A percentile compares a stretch with the other conserved stretches of the same genome.
Evolutionary conservation across 208 protist species (phyloP).

Genomic region (Trypanosoma vivax): DNA sequence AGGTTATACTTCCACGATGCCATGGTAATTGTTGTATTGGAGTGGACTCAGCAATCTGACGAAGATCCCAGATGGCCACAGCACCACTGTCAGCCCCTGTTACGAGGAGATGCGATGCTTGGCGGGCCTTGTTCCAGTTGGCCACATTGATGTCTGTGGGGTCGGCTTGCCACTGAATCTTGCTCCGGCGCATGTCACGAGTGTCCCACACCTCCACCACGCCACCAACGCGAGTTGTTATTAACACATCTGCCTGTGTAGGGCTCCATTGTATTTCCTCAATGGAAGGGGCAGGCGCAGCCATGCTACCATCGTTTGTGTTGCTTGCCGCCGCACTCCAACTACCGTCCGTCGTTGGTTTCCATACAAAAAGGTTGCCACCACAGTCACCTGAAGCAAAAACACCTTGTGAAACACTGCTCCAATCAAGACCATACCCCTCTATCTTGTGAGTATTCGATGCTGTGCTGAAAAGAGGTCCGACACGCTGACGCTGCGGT

Average conservation of each 20-base stretch:
- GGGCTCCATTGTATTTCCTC: conserved; percentile 97
- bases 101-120: conserved; percentile 92
- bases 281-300: conserved; percentile 61
- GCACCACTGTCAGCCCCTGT: conserved; percentile 95
- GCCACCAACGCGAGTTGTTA: conserved; percentile 70
- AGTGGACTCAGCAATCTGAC: conserved; percentile 58
- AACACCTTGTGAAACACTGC: conserved; percentile 43
- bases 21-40: conserved; percentile 89
- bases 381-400: conserved; percentile 92
- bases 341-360: conserved; percentile 61
- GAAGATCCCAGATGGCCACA: conserved; percentile 96
- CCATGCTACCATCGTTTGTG: conserved; percentile 15
- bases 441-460: conserved; percentile 86
- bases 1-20: conserved; percentile 93
- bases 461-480: conserved; percentile 70
- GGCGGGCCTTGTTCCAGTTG: conserved; percentile 90
- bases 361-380: conserved; percentile 88
- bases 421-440: conserved; percentile 97
- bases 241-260: conserved; percentile 88
- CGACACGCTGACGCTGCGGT: neutral
- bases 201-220: conserved; percentile 88
- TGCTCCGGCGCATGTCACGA: conserved; percentile 75
- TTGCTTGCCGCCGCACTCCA: conserved; percentile 68
- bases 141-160: conserved; percentile 97
- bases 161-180: conserved; percentile 74